A percentile compares a stretch with the other conserved stretches of the same genome.
Evolutionary conservation across 257 asterid genomes (phyloP).

Genomic region (Jacaranda mimosifolia): DNA sequence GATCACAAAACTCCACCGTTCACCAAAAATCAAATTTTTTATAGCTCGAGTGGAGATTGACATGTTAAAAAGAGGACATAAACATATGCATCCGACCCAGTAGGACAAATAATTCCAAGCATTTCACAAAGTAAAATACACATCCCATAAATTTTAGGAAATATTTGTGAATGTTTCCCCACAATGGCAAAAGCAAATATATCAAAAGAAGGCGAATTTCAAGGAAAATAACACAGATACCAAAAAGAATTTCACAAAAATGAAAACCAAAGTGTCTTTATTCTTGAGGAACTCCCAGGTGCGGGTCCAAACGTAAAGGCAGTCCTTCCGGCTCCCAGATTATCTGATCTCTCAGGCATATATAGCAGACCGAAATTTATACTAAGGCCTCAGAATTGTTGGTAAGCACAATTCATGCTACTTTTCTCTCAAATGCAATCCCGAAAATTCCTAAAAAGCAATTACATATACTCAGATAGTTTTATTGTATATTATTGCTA

Average conservation of each 20-base stretch:
- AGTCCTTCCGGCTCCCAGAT: slow-evolving; percentile 2
- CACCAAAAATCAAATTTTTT: neutral
- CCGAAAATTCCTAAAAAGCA: slow-evolving; percentile 5
- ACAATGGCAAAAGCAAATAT: neutral
- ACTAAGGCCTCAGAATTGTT: slow-evolving; percentile 1
- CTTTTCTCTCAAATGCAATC: slow-evolving; percentile 2
- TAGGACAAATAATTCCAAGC: neutral
- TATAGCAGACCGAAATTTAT: neutral
- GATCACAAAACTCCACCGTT: neutral
- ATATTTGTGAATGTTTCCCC: neutral
- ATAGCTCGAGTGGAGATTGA: slow-evolving; percentile 5
- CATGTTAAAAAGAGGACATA: neutral
- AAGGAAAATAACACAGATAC: neutral
- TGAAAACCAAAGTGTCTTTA: neutral
- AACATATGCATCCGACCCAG: slow-evolving; percentile 8
- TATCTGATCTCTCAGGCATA: slow-evolving; percentile 27
- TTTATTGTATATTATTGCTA: slow-evolving; percentile 1
- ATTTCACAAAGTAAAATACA: neutral
- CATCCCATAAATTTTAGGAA: neutral
- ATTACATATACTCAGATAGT: slow-evolving; percentile 9
- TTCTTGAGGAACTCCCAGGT: neutral
- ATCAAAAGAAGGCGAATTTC: neutral
- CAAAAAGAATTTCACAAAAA: slow-evolving; percentile 7
- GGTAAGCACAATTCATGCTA: slow-evolving; percentile 3
- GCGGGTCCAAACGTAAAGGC: slow-evolving; percentile 6